Evolutionary conservation across 805 yeast species (phyloP).

Genomic region (Wickerhamiella allomyrinae): DNA sequence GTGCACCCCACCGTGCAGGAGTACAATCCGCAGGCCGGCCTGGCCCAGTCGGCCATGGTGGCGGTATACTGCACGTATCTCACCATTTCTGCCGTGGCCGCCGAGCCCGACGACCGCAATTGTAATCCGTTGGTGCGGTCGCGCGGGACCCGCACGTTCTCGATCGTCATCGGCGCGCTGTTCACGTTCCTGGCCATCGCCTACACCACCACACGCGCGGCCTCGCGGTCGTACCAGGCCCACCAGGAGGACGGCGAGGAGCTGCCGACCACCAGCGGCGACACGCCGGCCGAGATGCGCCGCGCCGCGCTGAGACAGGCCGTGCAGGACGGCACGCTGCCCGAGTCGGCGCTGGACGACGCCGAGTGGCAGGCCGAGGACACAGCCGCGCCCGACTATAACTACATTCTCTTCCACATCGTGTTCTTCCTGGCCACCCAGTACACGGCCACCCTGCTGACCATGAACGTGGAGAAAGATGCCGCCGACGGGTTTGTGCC

Average conservation of each 20-base stretch:
- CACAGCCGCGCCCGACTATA: slow-evolving; percentile 14
- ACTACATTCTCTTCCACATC: slow-evolving; percentile 52
- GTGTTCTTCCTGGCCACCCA: slow-evolving; percentile 92
- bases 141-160: slow-evolving; percentile 76
- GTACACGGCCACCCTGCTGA: slow-evolving; percentile 84
- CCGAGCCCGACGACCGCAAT: slow-evolving; percentile 86
- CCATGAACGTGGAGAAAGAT: slow-evolving; percentile 78
- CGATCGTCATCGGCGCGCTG: slow-evolving; percentile 77
- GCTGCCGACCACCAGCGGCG: slow-evolving; percentile 23
- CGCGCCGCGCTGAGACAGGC: slow-evolving; percentile 83
- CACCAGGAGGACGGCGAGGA: slow-evolving; percentile 33
- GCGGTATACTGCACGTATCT: slow-evolving; percentile 84
- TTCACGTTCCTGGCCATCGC: slow-evolving; percentile 93
- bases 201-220: slow-evolving; percentile 94
- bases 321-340: slow-evolving; percentile 89
- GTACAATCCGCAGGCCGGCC: slow-evolving; percentile 84
- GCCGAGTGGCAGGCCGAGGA: slow-evolving; percentile 32
- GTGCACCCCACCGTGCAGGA: slow-evolving; percentile 79
- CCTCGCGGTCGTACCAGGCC: slow-evolving; percentile 36
- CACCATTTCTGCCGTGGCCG: slow-evolving; percentile 81
- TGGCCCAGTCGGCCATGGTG: slow-evolving; percentile 95
- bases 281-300: slow-evolving; percentile 60
- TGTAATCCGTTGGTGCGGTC: slow-evolving; percentile 91
- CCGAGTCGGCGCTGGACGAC: slow-evolving; percentile 79
- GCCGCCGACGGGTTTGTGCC: slow-evolving; percentile 84